A percentile compares a stretch with the other conserved stretches of the same genome.
These are phyloP conservation scores for Candida coquimbonensis DNA, from an alignment of 805 yeast genomes.

Conservation along the genomic window DNA sequence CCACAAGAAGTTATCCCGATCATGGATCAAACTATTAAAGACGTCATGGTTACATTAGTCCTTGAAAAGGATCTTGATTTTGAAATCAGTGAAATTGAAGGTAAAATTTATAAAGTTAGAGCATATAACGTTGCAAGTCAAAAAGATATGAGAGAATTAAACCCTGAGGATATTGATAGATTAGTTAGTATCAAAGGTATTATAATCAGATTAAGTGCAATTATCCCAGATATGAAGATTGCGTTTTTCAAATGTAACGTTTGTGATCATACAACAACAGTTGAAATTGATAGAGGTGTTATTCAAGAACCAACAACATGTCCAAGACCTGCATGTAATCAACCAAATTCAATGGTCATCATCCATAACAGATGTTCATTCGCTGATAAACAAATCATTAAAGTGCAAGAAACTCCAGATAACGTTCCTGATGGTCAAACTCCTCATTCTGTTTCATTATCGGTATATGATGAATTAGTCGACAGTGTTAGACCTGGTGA, in stretches of 20 bases:
- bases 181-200: conserved; percentile 87
- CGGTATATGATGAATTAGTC: conserved; percentile 93
- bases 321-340: conserved; percentile 82
- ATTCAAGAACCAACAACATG: conserved; percentile 91
- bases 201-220: conserved; percentile 79
- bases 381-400: conserved; percentile 92
- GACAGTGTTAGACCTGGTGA: conserved; percentile 96
- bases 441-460: conserved; percentile 89
- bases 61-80: conserved; percentile 48
- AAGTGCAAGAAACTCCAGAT: conserved; percentile 94
- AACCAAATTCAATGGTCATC: conserved; percentile 79
- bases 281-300: conserved; percentile 90
- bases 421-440: conserved; percentile 97
- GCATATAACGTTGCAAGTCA: conserved; percentile 75
- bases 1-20: conserved; percentile 97
- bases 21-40: conserved; percentile 94
- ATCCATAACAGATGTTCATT: conserved; percentile 89
- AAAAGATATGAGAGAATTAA: conserved; percentile 84
- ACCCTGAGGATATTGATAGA: conserved; percentile 92
- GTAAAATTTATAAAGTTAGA: conserved; percentile 77
- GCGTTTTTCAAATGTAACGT: conserved; percentile 94
- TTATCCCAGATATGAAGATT: conserved; percentile 96
- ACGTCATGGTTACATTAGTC: conserved; percentile 72
- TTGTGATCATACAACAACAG: conserved; percentile 87
- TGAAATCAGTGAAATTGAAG: conserved; percentile 61